Evolutionary conservation across 495 filamentous ascomycete species (phyloP), one percentile per base, ranked within the genome.

Genomic region (Aspergillus homomorphus): DNA sequence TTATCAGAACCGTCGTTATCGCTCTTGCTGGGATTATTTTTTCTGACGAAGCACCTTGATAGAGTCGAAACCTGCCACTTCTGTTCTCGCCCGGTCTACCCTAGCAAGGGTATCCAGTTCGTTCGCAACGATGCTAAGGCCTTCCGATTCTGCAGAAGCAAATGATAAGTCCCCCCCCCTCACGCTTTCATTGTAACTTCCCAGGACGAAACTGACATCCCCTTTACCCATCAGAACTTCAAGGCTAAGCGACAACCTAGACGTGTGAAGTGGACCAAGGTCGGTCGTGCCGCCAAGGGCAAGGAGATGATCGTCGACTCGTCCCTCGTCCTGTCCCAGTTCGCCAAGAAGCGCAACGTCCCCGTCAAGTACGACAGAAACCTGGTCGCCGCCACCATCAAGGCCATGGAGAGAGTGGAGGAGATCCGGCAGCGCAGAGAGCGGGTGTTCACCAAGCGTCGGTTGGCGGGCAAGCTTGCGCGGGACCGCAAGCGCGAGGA

Each of bases 301-400:
- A 91, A 92, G 73, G 90, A 96, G 74, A 92, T 96, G 88, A 87
- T 89, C 62, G 92, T 98, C 73, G 94, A 99, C 82, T 86, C 82
- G 58, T 95, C 93, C 5, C 87, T 99, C 53, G 83, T 89, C 53
- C 92, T 98, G 70, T 89, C 90, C 42, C 85, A 89, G 67, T 96
- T 99, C 81, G 86, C 91, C 54, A 86, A 87, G 55, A 90, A 91
- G 64, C 89, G 95, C 77, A 96, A 98, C 80, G 84, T 96, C 53
- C 94, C 94, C 64, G 84, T 94, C 56, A 90, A 91, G 66, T 98
- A 98, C 87, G 87, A 96, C 82, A 87, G 94, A 71, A 89, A 96
- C 57, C 82, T 94, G 51, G 87, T 96, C 24, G 83, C 84, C 54
- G 89, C 86, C 64, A 98, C 94, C 15, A 81, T 98, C 72, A 85